A percentile compares a stretch with the other conserved stretches of the same genome.
phyloP scores from a whole-genome alignment of 345 rosid genomes.

The Anastatica hierochuntica region DNA sequence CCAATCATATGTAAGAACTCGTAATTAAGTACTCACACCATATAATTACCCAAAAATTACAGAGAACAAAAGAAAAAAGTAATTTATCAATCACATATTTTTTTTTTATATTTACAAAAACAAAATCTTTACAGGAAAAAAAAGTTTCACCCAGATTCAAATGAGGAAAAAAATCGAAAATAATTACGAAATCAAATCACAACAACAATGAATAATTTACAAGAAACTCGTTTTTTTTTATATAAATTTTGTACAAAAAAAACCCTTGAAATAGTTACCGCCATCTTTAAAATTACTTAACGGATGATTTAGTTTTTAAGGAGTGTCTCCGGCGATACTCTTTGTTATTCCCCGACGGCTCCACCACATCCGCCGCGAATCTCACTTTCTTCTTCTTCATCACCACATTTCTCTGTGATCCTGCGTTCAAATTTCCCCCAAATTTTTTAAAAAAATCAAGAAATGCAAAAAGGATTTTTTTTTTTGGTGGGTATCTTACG shows the following conservation, averaged over 20 bases:
- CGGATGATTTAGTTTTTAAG: constrained; percentile 6
- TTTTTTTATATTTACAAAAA: too few species aligned
- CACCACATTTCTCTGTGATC: constrained; percentile 17
- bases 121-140: neutral
- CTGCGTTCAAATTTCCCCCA: neutral
- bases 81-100: too few species aligned
- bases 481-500: neutral
- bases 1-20: too few species aligned
- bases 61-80: too few species aligned
- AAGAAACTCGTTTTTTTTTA: too few species aligned
- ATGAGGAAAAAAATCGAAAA: neutral
- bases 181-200: constrained; percentile 8
- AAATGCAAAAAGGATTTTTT: neutral
- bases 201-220: constrained; percentile 9
- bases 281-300: constrained; percentile 14
- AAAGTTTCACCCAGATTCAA: constrained; percentile 10
- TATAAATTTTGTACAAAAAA: neutral
- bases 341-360: constrained; percentile 53
- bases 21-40: too few species aligned
- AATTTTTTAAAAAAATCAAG: neutral
- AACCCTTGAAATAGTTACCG: neutral
- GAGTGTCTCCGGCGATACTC: constrained; percentile 44
- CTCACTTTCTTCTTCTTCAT: constrained; percentile 63
- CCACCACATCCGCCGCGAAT: constrained; percentile 72
- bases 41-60: too few species aligned